Evolutionary conservation across 2,329 filamentous ascomycete species (phyloP).

Genomic region (Alternaria ethzedia): DNA sequence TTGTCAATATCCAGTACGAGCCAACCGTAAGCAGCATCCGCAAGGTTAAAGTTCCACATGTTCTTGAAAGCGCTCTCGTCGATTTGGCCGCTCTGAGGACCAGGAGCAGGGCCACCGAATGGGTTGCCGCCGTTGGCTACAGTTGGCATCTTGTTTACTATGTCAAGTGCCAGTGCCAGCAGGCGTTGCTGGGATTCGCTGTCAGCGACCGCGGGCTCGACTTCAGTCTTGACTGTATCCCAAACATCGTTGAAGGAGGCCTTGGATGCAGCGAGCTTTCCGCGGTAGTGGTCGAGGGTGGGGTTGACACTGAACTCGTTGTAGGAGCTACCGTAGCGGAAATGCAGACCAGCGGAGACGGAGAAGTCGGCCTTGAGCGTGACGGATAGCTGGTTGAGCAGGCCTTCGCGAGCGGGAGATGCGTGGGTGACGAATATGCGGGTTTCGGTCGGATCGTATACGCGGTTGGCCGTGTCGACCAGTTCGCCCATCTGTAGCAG

Average conservation of each 20-base stretch:
- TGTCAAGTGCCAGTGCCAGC: constrained; percentile 85
- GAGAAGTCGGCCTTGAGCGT: constrained; percentile 98
- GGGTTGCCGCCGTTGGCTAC: constrained; percentile 95
- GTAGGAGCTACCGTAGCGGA: constrained; percentile 98
- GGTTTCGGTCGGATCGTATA: constrained; percentile 97
- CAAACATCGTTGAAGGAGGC: constrained; percentile 99
- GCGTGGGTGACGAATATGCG: constrained; percentile 96
- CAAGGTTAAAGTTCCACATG: constrained; percentile 99
- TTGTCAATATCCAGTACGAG: constrained; percentile 93
- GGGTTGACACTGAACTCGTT: constrained; percentile 99
- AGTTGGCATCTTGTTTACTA: constrained; percentile 98
- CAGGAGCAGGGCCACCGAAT: constrained; percentile 84
- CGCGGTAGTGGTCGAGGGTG: constrained; percentile 95
- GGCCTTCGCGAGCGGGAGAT: constrained; percentile 92
- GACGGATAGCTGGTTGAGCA: constrained; percentile 96
- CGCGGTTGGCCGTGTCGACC: constrained; percentile 95
- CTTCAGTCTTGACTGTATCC: constrained; percentile 97
- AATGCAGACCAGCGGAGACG: constrained; percentile 94
- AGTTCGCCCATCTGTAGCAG: constrained; percentile 97
- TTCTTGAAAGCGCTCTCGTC: constrained; percentile 99
- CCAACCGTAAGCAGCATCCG: constrained; percentile 96
- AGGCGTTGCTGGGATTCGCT: constrained; percentile 95
- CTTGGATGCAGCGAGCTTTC: constrained; percentile 96
- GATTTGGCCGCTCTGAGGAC: constrained; percentile 80
- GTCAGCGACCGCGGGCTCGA: constrained; percentile 90